Conservation (phyloP, 768 basidiomycete species). For the Suillus clintonianus region DNA sequence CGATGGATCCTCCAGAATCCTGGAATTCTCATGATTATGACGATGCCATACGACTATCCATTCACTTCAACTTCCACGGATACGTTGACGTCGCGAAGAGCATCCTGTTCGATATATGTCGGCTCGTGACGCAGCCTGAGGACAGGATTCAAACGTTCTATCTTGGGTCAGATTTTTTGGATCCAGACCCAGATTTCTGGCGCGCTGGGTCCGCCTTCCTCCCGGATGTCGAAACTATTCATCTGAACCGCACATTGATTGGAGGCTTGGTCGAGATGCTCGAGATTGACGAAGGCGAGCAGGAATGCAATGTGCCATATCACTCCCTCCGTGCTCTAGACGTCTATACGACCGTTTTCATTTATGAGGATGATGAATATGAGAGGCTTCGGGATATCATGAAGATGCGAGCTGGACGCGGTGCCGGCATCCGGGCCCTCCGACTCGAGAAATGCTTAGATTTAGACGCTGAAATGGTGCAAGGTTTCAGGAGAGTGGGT, state of each 20-base stretch:
- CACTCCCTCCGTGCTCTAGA: neutral
- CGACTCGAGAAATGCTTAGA: neutral
- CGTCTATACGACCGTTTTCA: neutral
- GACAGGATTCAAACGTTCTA: neutral
- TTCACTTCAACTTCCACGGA: neutral
- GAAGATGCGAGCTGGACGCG: too few species aligned
- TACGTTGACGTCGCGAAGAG: neutral
- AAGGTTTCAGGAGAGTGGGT: too few species aligned
- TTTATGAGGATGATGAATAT: neutral
- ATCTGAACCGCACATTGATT: neutral
- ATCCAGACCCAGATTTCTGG: neutral
- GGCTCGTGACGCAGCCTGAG: neutral
- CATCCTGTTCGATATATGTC: neutral
- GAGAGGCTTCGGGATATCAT: neutral
- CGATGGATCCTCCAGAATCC: neutral
- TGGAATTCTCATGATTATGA: neutral
- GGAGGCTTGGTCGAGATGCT: neutral
- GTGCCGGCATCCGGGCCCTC: neutral
- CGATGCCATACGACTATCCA: neutral
- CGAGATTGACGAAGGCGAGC: too few species aligned
- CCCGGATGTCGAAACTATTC: neutral
- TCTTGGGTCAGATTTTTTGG: neutral
- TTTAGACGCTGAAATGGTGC: neutral
- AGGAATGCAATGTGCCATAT: neutral
- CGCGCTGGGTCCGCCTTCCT: neutral